Evolutionary conservation across 176 grass and related monocot genomes (phyloP).

Genomic region (Bolboschoenus planiculmis): DNA sequence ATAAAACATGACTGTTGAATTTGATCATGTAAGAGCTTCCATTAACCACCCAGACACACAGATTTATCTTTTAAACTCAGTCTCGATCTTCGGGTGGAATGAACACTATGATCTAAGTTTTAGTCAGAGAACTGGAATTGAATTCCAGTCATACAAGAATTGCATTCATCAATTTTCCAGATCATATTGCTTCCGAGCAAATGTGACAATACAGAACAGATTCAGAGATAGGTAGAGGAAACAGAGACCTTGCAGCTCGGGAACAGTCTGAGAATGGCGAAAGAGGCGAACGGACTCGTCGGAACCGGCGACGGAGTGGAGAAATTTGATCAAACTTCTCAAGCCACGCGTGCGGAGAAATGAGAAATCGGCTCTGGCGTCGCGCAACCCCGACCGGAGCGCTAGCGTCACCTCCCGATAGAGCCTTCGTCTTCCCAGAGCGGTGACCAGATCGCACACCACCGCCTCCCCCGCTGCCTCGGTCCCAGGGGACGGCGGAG

Average conservation of each 20-base stretch:
- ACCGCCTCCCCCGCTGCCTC: background rate
- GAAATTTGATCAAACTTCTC: constrained; percentile 58
- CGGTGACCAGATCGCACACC: constrained; percentile 44
- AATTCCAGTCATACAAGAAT: background rate
- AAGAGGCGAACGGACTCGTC: constrained; percentile 59
- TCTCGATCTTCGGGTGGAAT: background rate
- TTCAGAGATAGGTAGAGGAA: background rate
- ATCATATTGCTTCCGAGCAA: background rate
- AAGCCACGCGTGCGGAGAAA: constrained; percentile 77
- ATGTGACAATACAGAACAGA: background rate
- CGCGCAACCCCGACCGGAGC: constrained; percentile 70
- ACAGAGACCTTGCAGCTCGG: constrained; percentile 73
- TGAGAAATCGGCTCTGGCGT: constrained; percentile 87
- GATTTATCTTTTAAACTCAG: background rate
- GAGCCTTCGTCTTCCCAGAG: constrained; percentile 53
- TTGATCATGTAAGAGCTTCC: background rate
- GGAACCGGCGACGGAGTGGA: constrained; percentile 52
- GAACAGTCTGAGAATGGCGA: constrained; percentile 84
- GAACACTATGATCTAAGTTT: background rate
- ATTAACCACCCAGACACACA: background rate
- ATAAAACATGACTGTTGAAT: constrained; percentile 9
- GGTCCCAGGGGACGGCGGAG: constrained; percentile 6
- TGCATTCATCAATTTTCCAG: background rate
- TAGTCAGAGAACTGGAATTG: background rate
- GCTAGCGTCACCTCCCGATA: constrained; percentile 95